These are phyloP conservation scores for Triticum monococcum DNA, from an alignment of 176 grass and related monocot species.

Conservation along the genomic window DNA sequence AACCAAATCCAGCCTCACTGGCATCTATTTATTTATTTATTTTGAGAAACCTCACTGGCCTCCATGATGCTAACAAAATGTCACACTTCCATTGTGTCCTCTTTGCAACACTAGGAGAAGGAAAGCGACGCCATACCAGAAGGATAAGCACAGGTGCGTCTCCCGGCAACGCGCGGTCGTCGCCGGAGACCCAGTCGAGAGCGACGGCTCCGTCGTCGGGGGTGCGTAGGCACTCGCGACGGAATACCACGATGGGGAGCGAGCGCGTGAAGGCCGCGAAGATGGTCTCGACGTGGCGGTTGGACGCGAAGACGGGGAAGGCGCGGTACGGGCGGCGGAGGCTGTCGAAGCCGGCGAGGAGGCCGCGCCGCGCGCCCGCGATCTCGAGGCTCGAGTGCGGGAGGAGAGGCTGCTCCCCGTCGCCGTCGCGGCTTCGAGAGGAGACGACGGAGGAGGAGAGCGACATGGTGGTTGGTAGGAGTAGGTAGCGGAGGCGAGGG, in stretches of 20 bases:
- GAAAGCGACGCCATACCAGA: constrained; percentile 44
- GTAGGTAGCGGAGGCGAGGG: constrained; percentile 35
- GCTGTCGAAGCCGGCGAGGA: constrained; percentile 72
- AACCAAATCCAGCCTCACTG: not conserved
- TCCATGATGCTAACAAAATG: not conserved
- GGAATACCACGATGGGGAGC: constrained; percentile 54
- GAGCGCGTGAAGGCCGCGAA: constrained; percentile 75
- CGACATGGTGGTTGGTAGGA: constrained; percentile 14
- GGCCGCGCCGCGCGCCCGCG: constrained; percentile 46
- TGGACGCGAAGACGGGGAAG: constrained; percentile 63
- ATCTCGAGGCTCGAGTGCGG: constrained; percentile 65
- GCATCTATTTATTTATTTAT: no score
- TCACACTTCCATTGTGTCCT: not conserved
- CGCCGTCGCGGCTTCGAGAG: not conserved
- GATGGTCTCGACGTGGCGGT: constrained; percentile 90
- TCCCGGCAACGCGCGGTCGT: constrained; percentile 48
- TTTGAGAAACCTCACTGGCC: not conserved
- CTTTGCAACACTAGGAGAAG: not conserved
- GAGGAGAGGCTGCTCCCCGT: constrained; percentile 26
- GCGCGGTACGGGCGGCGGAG: constrained; percentile 73
- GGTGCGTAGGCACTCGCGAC: constrained; percentile 70
- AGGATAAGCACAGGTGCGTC: constrained; percentile 84
- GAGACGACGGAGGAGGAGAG: not conserved
- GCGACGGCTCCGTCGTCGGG: constrained; percentile 72
- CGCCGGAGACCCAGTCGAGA: constrained; percentile 88